Evolutionary conservation across 768 basidiomycete genomes (phyloP), one percentile per base, ranked within the genome.

Genomic region (Lyophyllum shimeji): DNA sequence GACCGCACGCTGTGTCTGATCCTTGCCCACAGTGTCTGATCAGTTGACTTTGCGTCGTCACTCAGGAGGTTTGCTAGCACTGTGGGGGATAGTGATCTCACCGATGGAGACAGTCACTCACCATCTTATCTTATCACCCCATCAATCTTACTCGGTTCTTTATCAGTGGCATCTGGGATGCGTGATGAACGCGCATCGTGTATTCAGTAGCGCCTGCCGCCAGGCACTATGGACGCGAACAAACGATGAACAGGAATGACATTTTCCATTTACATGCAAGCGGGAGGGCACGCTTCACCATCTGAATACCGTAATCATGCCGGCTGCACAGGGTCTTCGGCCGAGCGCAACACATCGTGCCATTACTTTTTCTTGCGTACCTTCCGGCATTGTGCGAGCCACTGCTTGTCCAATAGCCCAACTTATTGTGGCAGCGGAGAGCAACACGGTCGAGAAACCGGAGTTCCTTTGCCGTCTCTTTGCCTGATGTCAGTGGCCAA

Each of bases 371-470:
- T 9, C 9, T 4, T 13, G 21, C 18, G 31, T 40, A 13, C 39
- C 24, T 40, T 8, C 23, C 48, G 31, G 29, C 47, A 49, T 50
- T 34, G 48, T 50, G 48, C 13, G 24, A 31, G 50, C 50, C 50
- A 51, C 50, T 37, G 43, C 25, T 24, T 51, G 39, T 42, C 39
- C 3, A 27, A 31, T 7, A 45, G 27, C 23, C 21, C 34, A 24
- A 15, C 25, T 39, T 42, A 40, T 25, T 51, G 39, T 39, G 50
- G 17, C 18, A 20, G 40, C 33, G 21, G 33, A 27, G 37, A 21
- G 13, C 25, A 25, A 15, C 21, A 21, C 17, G 37, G n/a, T n/a
- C n/a, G n/a, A n/a, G n/a, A n/a, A n/a, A n/a, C 2, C 31, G 31
- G 33, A 21, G 29, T 49, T 49, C 47, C 18, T 15, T 29, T 31